Evolutionary conservation across 2,329 filamentous ascomycete species (phyloP).

Genomic region (Fusarium nisikadoi): DNA sequence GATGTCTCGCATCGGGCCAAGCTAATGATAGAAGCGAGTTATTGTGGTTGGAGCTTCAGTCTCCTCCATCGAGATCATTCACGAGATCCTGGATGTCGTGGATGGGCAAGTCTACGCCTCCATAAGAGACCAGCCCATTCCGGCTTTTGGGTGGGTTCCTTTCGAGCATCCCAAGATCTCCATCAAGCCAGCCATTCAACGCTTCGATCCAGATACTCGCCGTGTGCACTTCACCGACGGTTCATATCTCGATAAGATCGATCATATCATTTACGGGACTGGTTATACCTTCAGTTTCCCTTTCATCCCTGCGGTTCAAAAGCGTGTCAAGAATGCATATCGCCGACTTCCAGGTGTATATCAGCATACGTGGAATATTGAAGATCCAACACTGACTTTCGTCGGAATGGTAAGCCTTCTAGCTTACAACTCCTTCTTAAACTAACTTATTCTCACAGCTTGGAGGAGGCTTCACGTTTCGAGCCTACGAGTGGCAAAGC

Average conservation of each 20-base stretch:
- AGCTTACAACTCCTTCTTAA: rapidly evolving
- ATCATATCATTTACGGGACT: constrained; percentile 28
- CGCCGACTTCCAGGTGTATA: constrained; percentile 24
- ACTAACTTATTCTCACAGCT: neutral
- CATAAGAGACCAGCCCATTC: constrained; percentile 10
- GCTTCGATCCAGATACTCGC: neutral
- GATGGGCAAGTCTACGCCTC: constrained; percentile 13
- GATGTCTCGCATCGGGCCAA: rapidly evolving
- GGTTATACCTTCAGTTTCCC: constrained; percentile 29
- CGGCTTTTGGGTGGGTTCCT: constrained; percentile 21
- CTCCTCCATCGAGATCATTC: constrained; percentile 21
- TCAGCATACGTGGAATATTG: constrained; percentile 33
- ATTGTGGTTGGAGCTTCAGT: constrained; percentile 28
- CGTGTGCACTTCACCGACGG: constrained; percentile 20
- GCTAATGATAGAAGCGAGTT: constrained; percentile 12
- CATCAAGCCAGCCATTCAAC: constrained; percentile 22
- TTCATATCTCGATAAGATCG: constrained; percentile 8
- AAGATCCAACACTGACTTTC: constrained; percentile 28
- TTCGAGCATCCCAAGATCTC: constrained; percentile 27
- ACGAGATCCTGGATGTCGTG: constrained; percentile 19
- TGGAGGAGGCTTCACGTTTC: constrained; percentile 37
- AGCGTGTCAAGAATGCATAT: constrained; percentile 8
- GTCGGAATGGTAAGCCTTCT: constrained; percentile 14
- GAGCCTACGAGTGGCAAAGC: constrained; percentile 38
- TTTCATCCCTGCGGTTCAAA: constrained; percentile 9